Evolutionary conservation across 2,329 filamentous ascomycete genomes (phyloP).

Genomic region (Cladosporium cucumerinum): DNA sequence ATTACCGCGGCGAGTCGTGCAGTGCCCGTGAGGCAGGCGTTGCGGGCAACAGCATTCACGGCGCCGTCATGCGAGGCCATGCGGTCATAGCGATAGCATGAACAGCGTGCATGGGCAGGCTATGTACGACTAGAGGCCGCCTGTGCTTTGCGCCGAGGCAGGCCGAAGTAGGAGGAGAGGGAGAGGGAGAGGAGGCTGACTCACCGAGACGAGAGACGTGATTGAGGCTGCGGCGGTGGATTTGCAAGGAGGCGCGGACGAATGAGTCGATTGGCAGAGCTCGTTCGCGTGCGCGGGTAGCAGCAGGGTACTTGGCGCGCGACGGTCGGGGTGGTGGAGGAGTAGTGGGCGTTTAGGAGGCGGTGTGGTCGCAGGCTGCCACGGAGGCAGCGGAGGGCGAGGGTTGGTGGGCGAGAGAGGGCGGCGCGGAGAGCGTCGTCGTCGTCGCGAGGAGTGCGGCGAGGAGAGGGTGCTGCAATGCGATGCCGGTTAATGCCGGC

Average conservation of each 20-base stretch:
- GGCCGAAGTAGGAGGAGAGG: slow-evolving; percentile 2
- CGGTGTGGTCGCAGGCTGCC: slow-evolving; percentile 7
- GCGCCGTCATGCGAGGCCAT: not conserved
- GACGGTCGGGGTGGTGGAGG: slow-evolving; percentile 1
- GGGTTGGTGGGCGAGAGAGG: not conserved
- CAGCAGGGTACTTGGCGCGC: slow-evolving; percentile 11
- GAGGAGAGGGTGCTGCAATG: not conserved
- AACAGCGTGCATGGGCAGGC: not conserved
- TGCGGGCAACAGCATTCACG: slow-evolving; percentile 8
- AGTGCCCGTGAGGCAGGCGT: not conserved
- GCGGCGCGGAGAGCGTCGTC: not conserved
- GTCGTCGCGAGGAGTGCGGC: not conserved
- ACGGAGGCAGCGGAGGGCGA: not conserved
- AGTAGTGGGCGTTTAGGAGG: not conserved
- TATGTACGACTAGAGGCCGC: not conserved
- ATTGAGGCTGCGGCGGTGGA: slow-evolving; percentile 9
- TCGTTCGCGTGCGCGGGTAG: slow-evolving; percentile 10
- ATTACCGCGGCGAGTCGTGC: slow-evolving; percentile 12
- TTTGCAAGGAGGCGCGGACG: slow-evolving; percentile 4
- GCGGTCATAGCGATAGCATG: not conserved
- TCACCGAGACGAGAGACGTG: slow-evolving; percentile 3
- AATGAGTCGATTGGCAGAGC: slow-evolving; percentile 11
- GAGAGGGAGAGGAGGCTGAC: slow-evolving; percentile 4
- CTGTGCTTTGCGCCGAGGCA: slow-evolving; percentile 5
- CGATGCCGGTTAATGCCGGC: not conserved